Evolutionary conservation across 805 yeast species (phyloP), one percentile per base, ranked within the genome.

Genomic region (Barnettozyma pratensis): DNA sequence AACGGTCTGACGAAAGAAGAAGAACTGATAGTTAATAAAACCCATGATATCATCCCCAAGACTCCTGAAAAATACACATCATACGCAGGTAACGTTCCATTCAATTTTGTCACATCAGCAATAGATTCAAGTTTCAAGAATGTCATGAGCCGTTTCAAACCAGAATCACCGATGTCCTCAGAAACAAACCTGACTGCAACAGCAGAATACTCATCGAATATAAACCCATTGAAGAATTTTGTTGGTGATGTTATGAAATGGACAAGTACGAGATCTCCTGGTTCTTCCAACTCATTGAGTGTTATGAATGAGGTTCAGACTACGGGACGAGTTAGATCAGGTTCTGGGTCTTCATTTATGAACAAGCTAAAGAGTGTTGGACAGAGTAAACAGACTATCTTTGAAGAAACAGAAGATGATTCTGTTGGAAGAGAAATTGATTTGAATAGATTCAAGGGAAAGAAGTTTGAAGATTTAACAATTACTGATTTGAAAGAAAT

Each of bases 191-290:
- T 11, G 12, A 7, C 11, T 12, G 8, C 45, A 27, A n/a, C 36
- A n/a, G 19, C 29, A 9, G 14, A 7, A 10, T 27, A 27, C 29
- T 8, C 32, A 6, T 39, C 41, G 7, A 39, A 28, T 38, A 52
- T 47, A 39, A 56, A 57, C 30, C 62, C 63, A 1, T 40, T 59
- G 41, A 55, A 53, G 31, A 54, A 51, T 10, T 37, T 57, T 6
- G 53, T 57, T 30, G 57, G 51, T 32, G 62, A 57, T 39, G 55
- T 55, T 5, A 52, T 48, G 54, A 56, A 48, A 51, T 59, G 62
- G 62, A 50, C 55, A 11, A 32, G 30, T 12, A 28, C 44, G 32
- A 25, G 26, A 4, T 39, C 42, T 7, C 9, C 35, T n/a, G 12
- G 25, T 6, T 28, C 42, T 29, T 30, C 41, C 27, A n/a, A n/a